phyloP scores from a whole-genome alignment of 768 basidiomycete species.

The Mycena leptocephala region DNA sequence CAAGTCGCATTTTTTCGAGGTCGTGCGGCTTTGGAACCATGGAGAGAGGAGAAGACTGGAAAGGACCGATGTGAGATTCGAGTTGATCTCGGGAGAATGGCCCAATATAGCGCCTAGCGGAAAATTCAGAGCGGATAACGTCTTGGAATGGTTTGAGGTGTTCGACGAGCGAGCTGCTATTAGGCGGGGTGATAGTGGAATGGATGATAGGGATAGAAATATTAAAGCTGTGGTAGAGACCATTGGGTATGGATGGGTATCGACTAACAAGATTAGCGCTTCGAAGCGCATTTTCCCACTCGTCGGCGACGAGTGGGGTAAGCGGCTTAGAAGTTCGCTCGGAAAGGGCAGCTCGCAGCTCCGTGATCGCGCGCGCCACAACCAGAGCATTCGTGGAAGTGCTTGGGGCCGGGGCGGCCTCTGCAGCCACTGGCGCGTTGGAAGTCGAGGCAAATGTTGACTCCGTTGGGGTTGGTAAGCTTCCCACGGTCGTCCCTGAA shows the following conservation, averaged over 20 bases:
- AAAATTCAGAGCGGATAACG: conserved; percentile 23
- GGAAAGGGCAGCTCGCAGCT: conserved; percentile 57
- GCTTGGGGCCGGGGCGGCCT: conserved; percentile 14
- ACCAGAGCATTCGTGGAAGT: conserved; percentile 61
- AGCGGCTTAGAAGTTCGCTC: conserved; percentile 43
- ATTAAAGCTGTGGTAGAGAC: conserved; percentile 51
- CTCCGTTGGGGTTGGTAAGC: conserved; percentile 40
- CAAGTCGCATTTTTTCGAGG: conserved; percentile 35
- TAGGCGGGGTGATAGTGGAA: too few species aligned
- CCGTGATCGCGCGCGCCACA: conserved; percentile 56
- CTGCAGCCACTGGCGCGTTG: conserved; percentile 47
- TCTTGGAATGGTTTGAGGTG: too few species aligned
- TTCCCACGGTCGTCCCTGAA: conserved; percentile 31
- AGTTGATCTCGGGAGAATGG: conserved; percentile 30
- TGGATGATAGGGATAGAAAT: too few species aligned
- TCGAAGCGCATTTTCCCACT: conserved; percentile 48
- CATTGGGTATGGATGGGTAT: conserved; percentile 45
- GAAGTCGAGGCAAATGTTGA: conserved; percentile 53
- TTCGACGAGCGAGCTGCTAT: too few species aligned
- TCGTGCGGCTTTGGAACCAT: conserved; percentile 48
- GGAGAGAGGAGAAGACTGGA: conserved; percentile 48
- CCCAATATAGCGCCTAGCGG: conserved; percentile 34
- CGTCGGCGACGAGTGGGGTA: conserved; percentile 49
- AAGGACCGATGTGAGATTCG: conserved; percentile 38
- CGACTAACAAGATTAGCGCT: conserved; percentile 29